These are phyloP conservation scores for Paecilomyces fulvus DNA, from an alignment of 2,329 filamentous ascomycete species.

Conservation along the genomic window DNA sequence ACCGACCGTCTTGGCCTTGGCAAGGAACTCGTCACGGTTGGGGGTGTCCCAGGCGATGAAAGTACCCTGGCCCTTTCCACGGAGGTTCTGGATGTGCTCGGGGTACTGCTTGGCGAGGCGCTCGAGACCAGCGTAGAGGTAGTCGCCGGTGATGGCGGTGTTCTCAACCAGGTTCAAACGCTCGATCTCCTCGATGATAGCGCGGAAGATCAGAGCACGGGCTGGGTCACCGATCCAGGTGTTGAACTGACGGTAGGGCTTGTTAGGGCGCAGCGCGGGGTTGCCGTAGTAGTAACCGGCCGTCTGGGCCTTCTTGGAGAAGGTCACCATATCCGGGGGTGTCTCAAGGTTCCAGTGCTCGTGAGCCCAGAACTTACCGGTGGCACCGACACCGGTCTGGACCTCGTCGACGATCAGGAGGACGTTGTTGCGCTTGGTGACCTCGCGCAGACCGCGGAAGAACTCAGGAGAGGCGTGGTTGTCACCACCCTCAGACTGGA, in stretches of 20 bases:
- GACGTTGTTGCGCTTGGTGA: constrained; percentile 60
- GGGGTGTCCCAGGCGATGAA: constrained; percentile 90
- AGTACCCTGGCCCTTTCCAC: constrained; percentile 80
- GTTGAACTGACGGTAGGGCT: constrained; percentile 94
- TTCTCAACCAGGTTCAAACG: constrained; percentile 67
- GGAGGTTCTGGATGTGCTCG: constrained; percentile 68
- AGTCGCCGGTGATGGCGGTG: constrained; percentile 69
- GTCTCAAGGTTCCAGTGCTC: constrained; percentile 79
- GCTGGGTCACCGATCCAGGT: constrained; percentile 95
- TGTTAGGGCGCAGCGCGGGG: constrained; percentile 72
- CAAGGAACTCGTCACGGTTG: constrained; percentile 68
- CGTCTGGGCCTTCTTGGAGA: constrained; percentile 91
- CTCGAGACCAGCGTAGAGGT: constrained; percentile 65
- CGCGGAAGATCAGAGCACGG: constrained; percentile 74
- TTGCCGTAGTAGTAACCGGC: constrained; percentile 88
- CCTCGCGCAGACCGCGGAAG: constrained; percentile 72
- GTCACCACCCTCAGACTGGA: constrained; percentile 90
- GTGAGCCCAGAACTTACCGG: constrained; percentile 93
- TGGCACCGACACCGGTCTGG: constrained; percentile 86
- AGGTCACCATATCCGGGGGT: constrained; percentile 89
- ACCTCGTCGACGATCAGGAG: constrained; percentile 91
- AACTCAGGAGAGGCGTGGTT: constrained; percentile 85
- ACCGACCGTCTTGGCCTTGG: constrained; percentile 68
- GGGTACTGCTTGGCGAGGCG: constrained; percentile 63
- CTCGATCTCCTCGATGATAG: constrained; percentile 75